Conservation (phyloP, 495 filamentous ascomycete species). For the Lepraria neglecta region DNA sequence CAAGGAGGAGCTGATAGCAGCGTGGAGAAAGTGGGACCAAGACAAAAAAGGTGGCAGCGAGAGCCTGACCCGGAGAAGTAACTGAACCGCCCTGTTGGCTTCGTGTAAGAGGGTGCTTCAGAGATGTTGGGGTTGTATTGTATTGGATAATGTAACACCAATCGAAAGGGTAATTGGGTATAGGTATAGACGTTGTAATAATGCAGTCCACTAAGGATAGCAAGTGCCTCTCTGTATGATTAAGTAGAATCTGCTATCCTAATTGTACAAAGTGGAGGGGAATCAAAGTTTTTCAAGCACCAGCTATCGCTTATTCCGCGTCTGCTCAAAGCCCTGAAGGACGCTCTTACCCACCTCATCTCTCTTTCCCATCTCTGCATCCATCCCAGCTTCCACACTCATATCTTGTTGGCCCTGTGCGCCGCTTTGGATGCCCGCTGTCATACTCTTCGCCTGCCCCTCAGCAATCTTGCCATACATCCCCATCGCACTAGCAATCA, state of each 20-base stretch:
- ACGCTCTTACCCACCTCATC: constrained; percentile 46
- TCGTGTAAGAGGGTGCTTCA: too few species aligned
- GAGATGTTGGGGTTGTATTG: too few species aligned
- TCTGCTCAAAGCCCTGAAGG: constrained; percentile 49
- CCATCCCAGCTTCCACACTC: constrained; percentile 2
- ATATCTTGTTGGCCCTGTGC: constrained; percentile 11
- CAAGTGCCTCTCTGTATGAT: background rate
- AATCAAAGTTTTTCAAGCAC: background rate
- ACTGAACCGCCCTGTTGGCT: background rate
- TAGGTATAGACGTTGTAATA: too few species aligned
- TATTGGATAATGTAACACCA: too few species aligned
- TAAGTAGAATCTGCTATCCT: constrained; percentile 11
- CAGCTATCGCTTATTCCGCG: constrained; percentile 38
- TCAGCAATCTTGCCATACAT: constrained; percentile 92
- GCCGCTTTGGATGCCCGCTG: constrained; percentile 36
- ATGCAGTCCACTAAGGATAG: background rate
- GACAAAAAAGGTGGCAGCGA: background rate
- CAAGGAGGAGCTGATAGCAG: background rate
- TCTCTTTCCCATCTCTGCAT: constrained; percentile 24
- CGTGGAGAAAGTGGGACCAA: too few species aligned
- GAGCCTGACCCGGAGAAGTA: background rate
- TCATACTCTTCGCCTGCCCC: constrained; percentile 65
- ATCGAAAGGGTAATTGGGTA: too few species aligned
- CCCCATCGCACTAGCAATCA: constrained; percentile 94
- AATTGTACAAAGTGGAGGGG: constrained; percentile 4